Base-by-base conservation (phyloP, 2,329 filamentous ascomycete species). In the Trichoderma brevicompactum region DNA sequence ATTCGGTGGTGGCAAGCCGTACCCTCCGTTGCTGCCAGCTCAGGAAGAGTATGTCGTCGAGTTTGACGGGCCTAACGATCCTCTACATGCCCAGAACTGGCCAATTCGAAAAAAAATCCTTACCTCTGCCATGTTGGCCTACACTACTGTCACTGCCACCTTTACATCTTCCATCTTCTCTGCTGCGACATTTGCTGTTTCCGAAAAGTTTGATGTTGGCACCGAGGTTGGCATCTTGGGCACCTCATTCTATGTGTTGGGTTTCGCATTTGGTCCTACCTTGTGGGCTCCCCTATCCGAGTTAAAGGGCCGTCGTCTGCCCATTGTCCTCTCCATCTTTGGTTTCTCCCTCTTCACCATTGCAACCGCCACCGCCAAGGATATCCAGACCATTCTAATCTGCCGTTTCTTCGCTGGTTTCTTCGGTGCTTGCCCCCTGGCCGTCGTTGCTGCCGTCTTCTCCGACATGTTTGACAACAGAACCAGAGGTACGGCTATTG, bases 61-160 rank as follows among this genome's bases (percentile, higher is more conserved):
- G 76, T 97, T 96, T 73, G 89, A 94, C 70, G 93, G 92, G 0
- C 89, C 87, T 1, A 84, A 93, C 69, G 93, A 97, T 72, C 92
- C 92, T 2, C 74, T 94, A 67, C 92, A 96, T 76, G 90, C 92
- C 1, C 91, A 94, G 79, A 97, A 97, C 75, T 97, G 93, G 93
- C 84, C 90, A 0, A 73, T 91, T 62, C 85, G 80, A 74, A 94
- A 91, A 81, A 97, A 96, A 87, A 56, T 92, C 44, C 71, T 85
- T 5, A 91, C 89, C 0, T 86, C 87, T 19, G 82, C 83, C 46
- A 88, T 92, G 71, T 80, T 94, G 48, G 90, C 88, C 15, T 93
- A 88, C 72, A 92, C 89, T 13, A 92, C 91, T 17, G 80, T 93
- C 71, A 85, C 86, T 2, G 81, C 89, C 0, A 85, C 90, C 5